Conservation (phyloP, 176 grass and related monocot species). For the Areca catechu region DNA sequence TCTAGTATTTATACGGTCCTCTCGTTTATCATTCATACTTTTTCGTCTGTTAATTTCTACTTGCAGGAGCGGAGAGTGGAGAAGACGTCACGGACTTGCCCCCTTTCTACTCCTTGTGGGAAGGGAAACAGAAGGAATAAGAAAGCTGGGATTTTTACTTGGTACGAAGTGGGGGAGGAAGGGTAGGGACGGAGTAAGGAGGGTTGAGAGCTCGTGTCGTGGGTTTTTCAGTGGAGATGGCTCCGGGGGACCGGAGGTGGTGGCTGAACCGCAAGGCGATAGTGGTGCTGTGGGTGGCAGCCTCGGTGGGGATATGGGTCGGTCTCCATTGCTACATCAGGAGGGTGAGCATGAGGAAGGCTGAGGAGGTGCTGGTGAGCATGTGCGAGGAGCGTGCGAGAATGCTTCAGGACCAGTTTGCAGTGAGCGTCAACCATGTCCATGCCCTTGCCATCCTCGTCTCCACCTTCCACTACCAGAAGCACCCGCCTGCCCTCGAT, state of each 20-base stretch:
- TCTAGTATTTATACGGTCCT: too few relatives aligned
- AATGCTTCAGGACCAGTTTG: slow-evolving; percentile 97
- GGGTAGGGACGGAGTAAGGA: slow-evolving; percentile 3
- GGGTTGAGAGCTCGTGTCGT: slow-evolving; percentile 5
- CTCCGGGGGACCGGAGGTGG: slow-evolving; percentile 6
- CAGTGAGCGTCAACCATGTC: slow-evolving; percentile 93
- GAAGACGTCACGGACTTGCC: background rate
- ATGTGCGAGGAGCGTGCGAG: slow-evolving; percentile 95
- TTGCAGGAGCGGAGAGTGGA: background rate
- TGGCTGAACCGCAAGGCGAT: slow-evolving; percentile 24
- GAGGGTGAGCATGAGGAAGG: slow-evolving; percentile 29
- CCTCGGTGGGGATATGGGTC: slow-evolving; percentile 4
- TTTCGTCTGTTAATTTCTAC: background rate
- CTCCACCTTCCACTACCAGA: slow-evolving; percentile 95
- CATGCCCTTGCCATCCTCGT: slow-evolving; percentile 95
- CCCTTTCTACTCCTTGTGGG: background rate
- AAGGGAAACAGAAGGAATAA: background rate
- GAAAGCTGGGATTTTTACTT: slow-evolving; percentile 11
- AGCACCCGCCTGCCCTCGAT: slow-evolving; percentile 69
- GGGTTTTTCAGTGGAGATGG: background rate
- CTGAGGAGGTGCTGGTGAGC: slow-evolving; percentile 64
- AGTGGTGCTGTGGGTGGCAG: slow-evolving; percentile 35
- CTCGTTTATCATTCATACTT: too few relatives aligned
- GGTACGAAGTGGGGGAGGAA: slow-evolving; percentile 14
- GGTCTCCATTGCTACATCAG: slow-evolving; percentile 26